These are phyloP conservation scores for Colletotrichum agaves DNA, from an alignment of 2,329 filamentous ascomycete species.

Conservation along the genomic window DNA sequence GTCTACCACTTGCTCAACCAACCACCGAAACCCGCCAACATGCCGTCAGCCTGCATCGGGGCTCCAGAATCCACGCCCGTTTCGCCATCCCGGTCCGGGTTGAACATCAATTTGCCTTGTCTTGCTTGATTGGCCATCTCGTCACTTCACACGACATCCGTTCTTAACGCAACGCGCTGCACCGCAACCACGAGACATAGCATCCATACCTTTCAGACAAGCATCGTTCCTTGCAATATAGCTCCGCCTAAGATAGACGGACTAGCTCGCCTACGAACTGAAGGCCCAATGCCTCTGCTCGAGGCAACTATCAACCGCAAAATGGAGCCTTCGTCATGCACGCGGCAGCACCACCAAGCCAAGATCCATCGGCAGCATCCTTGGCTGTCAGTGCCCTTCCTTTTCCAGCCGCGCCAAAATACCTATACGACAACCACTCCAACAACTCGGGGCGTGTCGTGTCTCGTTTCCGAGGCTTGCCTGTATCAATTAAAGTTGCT, in stretches of 20 bases:
- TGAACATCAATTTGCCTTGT: constrained; percentile 7
- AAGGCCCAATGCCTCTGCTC: background rate
- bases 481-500: constrained; percentile 31
- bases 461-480: constrained; percentile 20
- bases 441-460: constrained; percentile 4
- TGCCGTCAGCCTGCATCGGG: background rate
- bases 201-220: background rate
- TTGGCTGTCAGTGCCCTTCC: too few species aligned
- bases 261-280: constrained; percentile 6
- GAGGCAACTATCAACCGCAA: too few species aligned
- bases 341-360: background rate
- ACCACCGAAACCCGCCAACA: background rate
- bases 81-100: constrained; percentile 13
- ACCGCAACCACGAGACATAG: background rate
- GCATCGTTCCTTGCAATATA: background rate
- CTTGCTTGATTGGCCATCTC: background rate
- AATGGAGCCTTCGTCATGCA: constrained; percentile 1
- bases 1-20: background rate
- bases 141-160: background rate
- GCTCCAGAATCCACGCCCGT: constrained; percentile 16
- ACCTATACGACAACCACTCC: background rate
- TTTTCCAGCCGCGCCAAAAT: background rate
- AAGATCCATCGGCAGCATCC: too few species aligned
- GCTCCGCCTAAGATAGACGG: background rate
- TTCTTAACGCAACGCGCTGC: background rate